phyloP scores from a whole-genome alignment of 768 basidiomycete species.

The Jaapia argillacea region DNA sequence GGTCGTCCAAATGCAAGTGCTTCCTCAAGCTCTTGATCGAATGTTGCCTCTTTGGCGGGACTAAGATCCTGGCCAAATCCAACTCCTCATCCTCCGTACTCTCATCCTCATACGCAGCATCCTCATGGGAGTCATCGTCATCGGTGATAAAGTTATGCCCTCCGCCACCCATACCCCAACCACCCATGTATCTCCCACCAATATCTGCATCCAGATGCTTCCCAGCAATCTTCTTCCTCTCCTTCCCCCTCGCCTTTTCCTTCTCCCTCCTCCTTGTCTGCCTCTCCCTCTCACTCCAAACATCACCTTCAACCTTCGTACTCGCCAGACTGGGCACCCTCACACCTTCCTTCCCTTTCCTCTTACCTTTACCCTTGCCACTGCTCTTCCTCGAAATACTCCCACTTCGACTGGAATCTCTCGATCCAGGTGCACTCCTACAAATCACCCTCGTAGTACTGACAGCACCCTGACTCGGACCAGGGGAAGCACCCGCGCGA shows the following conservation, averaged over 20 bases:
- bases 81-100: constrained; percentile 49
- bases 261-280: not conserved
- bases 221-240: constrained; percentile 12
- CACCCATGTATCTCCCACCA: too few species aligned
- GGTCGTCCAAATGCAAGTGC: constrained; percentile 30
- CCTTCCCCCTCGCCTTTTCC: not conserved
- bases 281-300: constrained; percentile 30
- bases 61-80: constrained; percentile 55
- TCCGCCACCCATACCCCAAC: too few species aligned
- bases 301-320: constrained; percentile 50
- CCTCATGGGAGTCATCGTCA: constrained; percentile 13
- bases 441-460: constrained; percentile 51
- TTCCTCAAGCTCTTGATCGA: constrained; percentile 64
- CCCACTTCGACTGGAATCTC: constrained; percentile 37
- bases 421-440: constrained; percentile 59
- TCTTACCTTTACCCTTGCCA: constrained; percentile 9
- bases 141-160: too few species aligned
- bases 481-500: constrained; percentile 1
- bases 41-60: constrained; percentile 62
- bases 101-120: constrained; percentile 26
- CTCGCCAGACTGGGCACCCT: constrained; percentile 52
- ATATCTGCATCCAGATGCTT: too few species aligned
- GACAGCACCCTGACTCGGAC: constrained; percentile 29
- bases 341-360: constrained; percentile 15
- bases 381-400: constrained; percentile 14